A percentile compares a stretch with the other conserved stretches of the same genome.
phyloP scores from a whole-genome alignment of 257 asterid genomes.

The Gentiana macrophylla region DNA sequence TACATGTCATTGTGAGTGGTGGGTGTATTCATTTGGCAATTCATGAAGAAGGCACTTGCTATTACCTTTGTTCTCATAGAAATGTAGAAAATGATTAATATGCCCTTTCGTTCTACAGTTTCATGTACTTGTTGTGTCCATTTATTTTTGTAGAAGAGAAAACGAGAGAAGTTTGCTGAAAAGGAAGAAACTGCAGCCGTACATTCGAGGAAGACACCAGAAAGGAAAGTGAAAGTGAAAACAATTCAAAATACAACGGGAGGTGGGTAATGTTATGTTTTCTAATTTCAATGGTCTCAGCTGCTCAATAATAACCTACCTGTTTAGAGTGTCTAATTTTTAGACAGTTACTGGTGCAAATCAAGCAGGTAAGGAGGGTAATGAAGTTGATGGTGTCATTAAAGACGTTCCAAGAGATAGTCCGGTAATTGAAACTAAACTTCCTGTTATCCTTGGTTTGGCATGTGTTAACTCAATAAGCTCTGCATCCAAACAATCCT shows the following conservation, averaged over 20 bases:
- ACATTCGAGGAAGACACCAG: constrained; percentile 17
- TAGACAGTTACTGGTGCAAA: constrained; percentile 10
- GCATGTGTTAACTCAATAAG: constrained; percentile 38
- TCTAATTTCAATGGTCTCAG: not conserved
- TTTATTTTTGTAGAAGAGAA: constrained; percentile 36
- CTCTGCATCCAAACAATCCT: constrained; percentile 21
- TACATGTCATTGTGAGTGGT: too few species aligned
- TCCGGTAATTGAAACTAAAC: constrained; percentile 17
- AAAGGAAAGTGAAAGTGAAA: constrained; percentile 16
- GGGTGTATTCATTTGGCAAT: too few species aligned
- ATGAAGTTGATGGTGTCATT: constrained; percentile 20
- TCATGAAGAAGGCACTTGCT: too few species aligned
- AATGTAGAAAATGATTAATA: too few species aligned
- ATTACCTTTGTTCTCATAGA: too few species aligned
- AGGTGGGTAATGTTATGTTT: constrained; percentile 17
- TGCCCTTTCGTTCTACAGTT: not conserved
- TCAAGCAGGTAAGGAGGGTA: constrained; percentile 34
- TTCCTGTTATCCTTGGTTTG: constrained; percentile 48
- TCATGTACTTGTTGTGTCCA: not conserved
- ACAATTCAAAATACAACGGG: constrained; percentile 10
- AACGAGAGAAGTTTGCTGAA: constrained; percentile 23
- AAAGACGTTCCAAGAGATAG: constrained; percentile 24
- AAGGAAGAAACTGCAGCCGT: constrained; percentile 9
- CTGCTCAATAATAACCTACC: not conserved
- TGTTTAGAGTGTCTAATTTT: not conserved